Evolutionary conservation across 805 yeast species (phyloP).

Genomic region (Komagataella kurtzmanii): DNA sequence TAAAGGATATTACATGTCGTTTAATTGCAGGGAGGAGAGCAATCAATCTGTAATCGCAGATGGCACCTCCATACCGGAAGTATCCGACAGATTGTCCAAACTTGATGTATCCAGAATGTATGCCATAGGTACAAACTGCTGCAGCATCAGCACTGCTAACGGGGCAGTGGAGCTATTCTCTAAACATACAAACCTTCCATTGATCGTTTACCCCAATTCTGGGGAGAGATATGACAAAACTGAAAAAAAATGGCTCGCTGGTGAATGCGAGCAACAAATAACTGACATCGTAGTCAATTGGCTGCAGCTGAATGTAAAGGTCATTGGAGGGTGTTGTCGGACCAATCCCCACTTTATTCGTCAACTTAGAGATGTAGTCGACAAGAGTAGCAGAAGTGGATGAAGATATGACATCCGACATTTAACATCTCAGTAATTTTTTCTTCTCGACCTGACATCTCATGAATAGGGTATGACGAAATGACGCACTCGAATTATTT

Average conservation of each 20-base stretch:
- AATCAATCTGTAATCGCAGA: slow-evolving; percentile 27
- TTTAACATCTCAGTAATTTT: neutral
- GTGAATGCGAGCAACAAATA: slow-evolving; percentile 2
- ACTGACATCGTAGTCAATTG: slow-evolving; percentile 19
- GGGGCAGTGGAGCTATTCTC: slow-evolving; percentile 4
- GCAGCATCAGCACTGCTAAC: slow-evolving; percentile 18
- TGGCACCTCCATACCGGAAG: slow-evolving; percentile 27
- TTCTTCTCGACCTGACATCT: neutral
- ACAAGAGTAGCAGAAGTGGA: slow-evolving; percentile 1
- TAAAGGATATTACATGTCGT: slow-evolving; percentile 11
- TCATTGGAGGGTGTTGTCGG: slow-evolving; percentile 71
- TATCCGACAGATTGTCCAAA: slow-evolving; percentile 13
- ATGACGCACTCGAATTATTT: neutral
- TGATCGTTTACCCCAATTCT: slow-evolving; percentile 62
- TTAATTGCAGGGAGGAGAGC: slow-evolving; percentile 25
- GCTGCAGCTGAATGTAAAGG: slow-evolving; percentile 25
- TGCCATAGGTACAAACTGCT: slow-evolving; percentile 62
- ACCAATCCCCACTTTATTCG: slow-evolving; percentile 34
- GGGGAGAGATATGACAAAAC: slow-evolving; percentile 51
- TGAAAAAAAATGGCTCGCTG: slow-evolving; percentile 26
- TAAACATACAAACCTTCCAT: slow-evolving; percentile 16
- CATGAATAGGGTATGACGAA: neutral
- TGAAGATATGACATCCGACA: neutral
- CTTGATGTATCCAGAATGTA: slow-evolving; percentile 17
- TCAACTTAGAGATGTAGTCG: slow-evolving; percentile 13